Evolutionary conservation across 129 eudicot species (phyloP).

Genomic region (Flaveria robusta): DNA sequence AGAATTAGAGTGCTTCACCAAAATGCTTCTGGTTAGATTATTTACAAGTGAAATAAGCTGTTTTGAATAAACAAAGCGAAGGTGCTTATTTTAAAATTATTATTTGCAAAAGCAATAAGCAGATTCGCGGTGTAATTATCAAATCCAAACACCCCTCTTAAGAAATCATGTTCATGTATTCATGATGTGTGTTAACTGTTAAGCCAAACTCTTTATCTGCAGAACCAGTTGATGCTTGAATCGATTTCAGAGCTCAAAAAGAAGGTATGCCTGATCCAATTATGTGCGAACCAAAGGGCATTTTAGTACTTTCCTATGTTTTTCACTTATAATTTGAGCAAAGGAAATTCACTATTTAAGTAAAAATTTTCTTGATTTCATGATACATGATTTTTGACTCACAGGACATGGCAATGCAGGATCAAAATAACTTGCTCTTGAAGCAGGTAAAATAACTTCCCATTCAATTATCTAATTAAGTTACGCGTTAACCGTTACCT

Average conservation of each 20-base stretch:
- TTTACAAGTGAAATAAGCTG: background rate
- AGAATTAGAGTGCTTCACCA: background rate
- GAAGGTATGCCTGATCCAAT: conserved; percentile 45
- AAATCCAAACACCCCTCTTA: background rate
- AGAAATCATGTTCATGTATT: too few species aligned
- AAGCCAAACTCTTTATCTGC: conserved; percentile 33
- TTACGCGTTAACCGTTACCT: too few species aligned
- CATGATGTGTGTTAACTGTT: background rate
- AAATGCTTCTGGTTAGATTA: background rate
- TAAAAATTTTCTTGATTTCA: background rate
- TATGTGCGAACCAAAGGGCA: background rate
- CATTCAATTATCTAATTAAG: background rate
- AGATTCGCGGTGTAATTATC: too few species aligned
- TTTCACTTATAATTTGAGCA: background rate
- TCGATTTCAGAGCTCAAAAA: conserved; percentile 79
- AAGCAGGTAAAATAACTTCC: conserved; percentile 50
- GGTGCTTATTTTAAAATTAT: too few species aligned
- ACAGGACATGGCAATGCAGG: conserved; percentile 83
- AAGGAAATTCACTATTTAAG: background rate
- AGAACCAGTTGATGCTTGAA: conserved; percentile 83
- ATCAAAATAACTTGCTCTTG: conserved; percentile 58
- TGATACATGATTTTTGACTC: background rate
- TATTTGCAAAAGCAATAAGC: too few species aligned
- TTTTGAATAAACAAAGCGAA: background rate
- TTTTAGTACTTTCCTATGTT: background rate